Base-by-base conservation (phyloP, 768 basidiomycete species). In the Infundibulicybe gibba region DNA sequence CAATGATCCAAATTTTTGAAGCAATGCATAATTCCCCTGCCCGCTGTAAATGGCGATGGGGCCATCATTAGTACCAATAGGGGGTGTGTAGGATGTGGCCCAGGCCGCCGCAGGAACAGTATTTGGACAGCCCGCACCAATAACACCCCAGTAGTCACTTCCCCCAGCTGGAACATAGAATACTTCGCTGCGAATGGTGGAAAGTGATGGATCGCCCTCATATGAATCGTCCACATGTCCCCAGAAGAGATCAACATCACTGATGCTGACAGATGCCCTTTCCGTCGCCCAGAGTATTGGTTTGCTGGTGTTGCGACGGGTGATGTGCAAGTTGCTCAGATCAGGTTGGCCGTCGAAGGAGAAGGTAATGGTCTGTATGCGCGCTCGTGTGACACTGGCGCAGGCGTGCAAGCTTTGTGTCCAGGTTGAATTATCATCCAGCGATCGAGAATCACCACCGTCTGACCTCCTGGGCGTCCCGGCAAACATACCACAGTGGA, bases 391-490 rank as follows among this genome's bases (percentile, higher is more conserved):
- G 10, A 44, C 47, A 31, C 57, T 55, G 1, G 59, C 53, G 30
- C 59, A 60, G 4, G 38, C 37, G 17, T 53, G 49, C 16, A 58
- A 10, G 14, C 44, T 43, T 21, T 60, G 59, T 13, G 42, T 43
- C 57, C 57, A 60, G 10, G 51, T 60, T 21, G 59, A 60, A 15
- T 53, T 53, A 2, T 38, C 45, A 8, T 30, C 44, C 6, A 46
- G 48, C 5, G 50, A 2, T 14, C 45, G 40, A 0, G 51, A 33
- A 37, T 60, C 57, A 5, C 59, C 59, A 33, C 49, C 51, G 10
- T 60, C 59, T 1, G 55, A 43, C 12, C 59, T 52, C 21, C 47
- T 43, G 6, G 57, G 53, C 3, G 59, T 56, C 0, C 46, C 57
- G 2, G 56, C 34, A 38, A 58, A 52, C 34, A 56, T 31, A 4